phyloP scores from a whole-genome alignment of 345 rosid species.

The Passiflora organensis region DNA sequence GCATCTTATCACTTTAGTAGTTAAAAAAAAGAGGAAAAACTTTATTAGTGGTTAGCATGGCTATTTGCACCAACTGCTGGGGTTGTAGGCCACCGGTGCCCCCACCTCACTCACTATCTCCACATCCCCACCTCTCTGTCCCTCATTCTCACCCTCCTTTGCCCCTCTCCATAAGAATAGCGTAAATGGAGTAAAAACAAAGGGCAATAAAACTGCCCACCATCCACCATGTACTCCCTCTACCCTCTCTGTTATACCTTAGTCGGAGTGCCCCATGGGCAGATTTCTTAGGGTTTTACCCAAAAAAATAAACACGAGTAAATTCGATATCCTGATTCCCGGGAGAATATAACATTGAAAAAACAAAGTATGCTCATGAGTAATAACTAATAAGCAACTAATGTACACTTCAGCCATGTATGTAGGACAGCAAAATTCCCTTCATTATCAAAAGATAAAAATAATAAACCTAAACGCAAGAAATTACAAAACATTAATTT shows the following conservation, averaged over 20 bases:
- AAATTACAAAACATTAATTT: neutral
- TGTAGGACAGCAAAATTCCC: conserved; percentile 23
- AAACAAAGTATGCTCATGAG: no score
- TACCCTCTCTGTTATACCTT: no score
- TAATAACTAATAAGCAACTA: neutral
- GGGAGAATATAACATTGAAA: no score
- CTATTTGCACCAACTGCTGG: conserved; percentile 43
- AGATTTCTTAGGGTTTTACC: no score
- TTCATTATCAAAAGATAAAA: neutral
- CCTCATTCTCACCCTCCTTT: neutral
- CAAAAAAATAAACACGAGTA: no score
- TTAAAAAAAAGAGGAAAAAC: no score
- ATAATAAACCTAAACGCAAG: neutral
- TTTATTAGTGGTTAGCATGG: conserved; percentile 31
- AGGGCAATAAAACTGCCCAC: neutral
- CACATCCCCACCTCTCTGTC: neutral
- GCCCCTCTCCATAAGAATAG: no score
- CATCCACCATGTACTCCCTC: no score
- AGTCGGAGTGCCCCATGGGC: no score
- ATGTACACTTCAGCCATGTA: conserved; percentile 19
- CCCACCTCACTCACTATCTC: conserved; percentile 10
- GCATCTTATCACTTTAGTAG: conserved; percentile 37
- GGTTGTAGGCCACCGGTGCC: conserved; percentile 35
- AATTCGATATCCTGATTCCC: no score
- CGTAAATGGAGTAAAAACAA: no score